Percentiles rank a stretch among this genome's conserved stretches.
Conservation (phyloP, 495 filamentous ascomycete genomes). For the Saxispiralis lemnorum region DNA sequence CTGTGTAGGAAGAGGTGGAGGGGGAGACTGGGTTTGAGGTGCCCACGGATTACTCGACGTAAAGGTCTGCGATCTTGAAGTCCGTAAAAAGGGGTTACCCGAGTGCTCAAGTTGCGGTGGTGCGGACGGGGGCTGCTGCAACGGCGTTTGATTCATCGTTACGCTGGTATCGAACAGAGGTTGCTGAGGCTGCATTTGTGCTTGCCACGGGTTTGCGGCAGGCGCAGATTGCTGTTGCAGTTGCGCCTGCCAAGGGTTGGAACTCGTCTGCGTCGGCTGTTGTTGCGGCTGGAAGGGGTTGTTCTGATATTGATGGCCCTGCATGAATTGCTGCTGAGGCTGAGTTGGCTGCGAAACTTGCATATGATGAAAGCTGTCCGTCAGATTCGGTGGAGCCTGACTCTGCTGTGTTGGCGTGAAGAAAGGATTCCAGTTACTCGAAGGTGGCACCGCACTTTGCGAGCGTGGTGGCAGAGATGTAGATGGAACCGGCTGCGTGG, state of each 20-base stretch:
- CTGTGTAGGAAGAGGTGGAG: conserved; percentile 8
- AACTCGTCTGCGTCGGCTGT: conserved; percentile 4
- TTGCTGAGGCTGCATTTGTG: conserved; percentile 13
- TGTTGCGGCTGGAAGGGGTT: conserved; percentile 10
- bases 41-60: conserved; percentile 21
- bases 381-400: conserved; percentile 6
- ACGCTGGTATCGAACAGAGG: neutral
- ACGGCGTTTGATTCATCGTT: neutral
- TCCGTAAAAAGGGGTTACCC: conserved; percentile 24
- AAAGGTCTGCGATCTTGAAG: conserved; percentile 21
- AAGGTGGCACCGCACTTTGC: conserved; percentile 9
- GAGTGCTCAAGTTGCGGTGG: conserved; percentile 22
- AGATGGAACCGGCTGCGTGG: conserved; percentile 9
- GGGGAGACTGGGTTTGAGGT: conserved; percentile 1
- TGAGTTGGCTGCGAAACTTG: conserved; percentile 10
- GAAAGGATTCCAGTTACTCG: conserved; percentile 15
- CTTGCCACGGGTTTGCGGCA: too few species aligned
- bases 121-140: conserved; percentile 19
- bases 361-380: conserved; percentile 11
- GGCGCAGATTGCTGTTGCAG: neutral
- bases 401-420: conserved; percentile 9
- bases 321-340: conserved; percentile 14
- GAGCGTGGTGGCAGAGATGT: conserved; percentile 4
- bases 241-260: neutral
- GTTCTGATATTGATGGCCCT: conserved; percentile 30